These are phyloP conservation scores for Coprinopsis marcescibilis DNA, from an alignment of 768 basidiomycete genomes.

Conservation along the genomic window DNA sequence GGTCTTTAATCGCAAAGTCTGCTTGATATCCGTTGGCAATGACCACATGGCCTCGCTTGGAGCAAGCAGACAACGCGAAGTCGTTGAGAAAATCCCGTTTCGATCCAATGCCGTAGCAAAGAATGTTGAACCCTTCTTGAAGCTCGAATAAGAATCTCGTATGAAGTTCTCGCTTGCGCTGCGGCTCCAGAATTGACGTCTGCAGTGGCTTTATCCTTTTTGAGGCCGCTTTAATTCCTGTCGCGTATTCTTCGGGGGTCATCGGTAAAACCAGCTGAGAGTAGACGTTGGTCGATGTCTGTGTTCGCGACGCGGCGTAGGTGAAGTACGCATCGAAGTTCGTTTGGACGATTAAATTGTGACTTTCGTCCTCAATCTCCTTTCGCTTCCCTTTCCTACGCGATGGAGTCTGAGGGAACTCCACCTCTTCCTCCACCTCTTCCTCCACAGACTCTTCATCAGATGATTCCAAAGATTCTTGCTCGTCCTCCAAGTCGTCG, in stretches of 20 bases:
- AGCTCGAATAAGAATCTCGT: slow-evolving; percentile 67
- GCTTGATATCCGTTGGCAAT: slow-evolving; percentile 78
- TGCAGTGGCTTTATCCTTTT: slow-evolving; percentile 26
- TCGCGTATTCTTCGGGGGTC: slow-evolving; percentile 54
- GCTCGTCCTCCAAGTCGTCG: slow-evolving; percentile 13
- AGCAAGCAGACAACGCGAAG: slow-evolving; percentile 56
- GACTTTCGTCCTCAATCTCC: slow-evolving; percentile 14
- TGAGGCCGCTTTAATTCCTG: slow-evolving; percentile 29
- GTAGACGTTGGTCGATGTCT: slow-evolving; percentile 78
- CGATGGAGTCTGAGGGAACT: slow-evolving; percentile 7
- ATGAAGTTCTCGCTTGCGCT: slow-evolving; percentile 37
- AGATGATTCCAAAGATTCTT: slow-evolving; percentile 11
- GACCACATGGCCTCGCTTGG: slow-evolving; percentile 63
- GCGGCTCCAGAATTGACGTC: slow-evolving; percentile 27
- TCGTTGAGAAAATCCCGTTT: slow-evolving; percentile 73
- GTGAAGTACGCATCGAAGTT: slow-evolving; percentile 86
- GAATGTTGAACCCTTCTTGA: slow-evolving; percentile 76
- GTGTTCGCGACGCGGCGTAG: slow-evolving; percentile 51
- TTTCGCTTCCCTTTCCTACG: slow-evolving; percentile 14
- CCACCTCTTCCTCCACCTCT: slow-evolving; percentile 8
- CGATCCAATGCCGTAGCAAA: slow-evolving; percentile 87
- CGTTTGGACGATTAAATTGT: slow-evolving; percentile 48
- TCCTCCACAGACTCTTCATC: slow-evolving; percentile 12
- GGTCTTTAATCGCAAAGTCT: slow-evolving; percentile 57
- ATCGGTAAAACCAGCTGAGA: slow-evolving; percentile 70